Percentiles rank a stretch among this genome's conserved stretches.
phyloP scores from a whole-genome alignment of 352 stramenopile species.

The Pythium monospermum region DNA sequence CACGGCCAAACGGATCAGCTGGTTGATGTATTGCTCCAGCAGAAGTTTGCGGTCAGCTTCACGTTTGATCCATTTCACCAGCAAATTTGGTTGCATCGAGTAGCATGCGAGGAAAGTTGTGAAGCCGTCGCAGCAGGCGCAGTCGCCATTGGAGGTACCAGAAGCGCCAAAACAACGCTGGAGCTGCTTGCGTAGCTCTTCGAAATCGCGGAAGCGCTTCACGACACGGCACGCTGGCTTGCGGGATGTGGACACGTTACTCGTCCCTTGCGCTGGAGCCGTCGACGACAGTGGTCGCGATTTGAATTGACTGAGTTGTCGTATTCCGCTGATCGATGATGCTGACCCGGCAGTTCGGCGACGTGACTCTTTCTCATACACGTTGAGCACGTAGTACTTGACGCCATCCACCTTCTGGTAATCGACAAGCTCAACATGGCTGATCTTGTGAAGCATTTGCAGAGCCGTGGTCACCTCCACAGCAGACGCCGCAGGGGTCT shows the following conservation, averaged over 20 bases:
- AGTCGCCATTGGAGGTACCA: slow-evolving; percentile 12
- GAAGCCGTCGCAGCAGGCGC: slow-evolving; percentile 19
- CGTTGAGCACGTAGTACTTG: slow-evolving; percentile 52
- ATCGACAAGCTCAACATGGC: slow-evolving; percentile 38
- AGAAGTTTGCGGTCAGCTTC: slow-evolving; percentile 13
- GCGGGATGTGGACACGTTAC: slow-evolving; percentile 2
- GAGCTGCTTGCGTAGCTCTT: slow-evolving; percentile 21
- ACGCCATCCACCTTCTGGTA: slow-evolving; percentile 38
- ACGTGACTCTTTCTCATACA: slow-evolving; percentile 40
- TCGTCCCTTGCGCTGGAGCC: not conserved
- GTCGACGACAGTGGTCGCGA: slow-evolving; percentile 4
- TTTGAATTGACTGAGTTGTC: slow-evolving; percentile 11
- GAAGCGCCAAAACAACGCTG: slow-evolving; percentile 4
- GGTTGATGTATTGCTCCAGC: slow-evolving; percentile 19
- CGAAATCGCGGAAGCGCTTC: slow-evolving; percentile 20
- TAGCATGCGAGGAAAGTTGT: slow-evolving; percentile 19
- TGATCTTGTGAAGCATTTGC: slow-evolving; percentile 26
- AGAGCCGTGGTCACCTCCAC: not conserved
- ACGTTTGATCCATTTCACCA: slow-evolving; percentile 15
- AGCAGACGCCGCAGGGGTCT: not conserved
- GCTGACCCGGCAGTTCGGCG: slow-evolving; percentile 2
- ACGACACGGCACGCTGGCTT: slow-evolving; percentile 17
- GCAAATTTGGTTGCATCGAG: slow-evolving; percentile 19
- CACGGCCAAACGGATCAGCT: slow-evolving; percentile 18
- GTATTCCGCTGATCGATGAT: not conserved